Evolutionary conservation across 1,139 yeast genomes (phyloP).

Genomic region (Geotrichum fermentans): DNA sequence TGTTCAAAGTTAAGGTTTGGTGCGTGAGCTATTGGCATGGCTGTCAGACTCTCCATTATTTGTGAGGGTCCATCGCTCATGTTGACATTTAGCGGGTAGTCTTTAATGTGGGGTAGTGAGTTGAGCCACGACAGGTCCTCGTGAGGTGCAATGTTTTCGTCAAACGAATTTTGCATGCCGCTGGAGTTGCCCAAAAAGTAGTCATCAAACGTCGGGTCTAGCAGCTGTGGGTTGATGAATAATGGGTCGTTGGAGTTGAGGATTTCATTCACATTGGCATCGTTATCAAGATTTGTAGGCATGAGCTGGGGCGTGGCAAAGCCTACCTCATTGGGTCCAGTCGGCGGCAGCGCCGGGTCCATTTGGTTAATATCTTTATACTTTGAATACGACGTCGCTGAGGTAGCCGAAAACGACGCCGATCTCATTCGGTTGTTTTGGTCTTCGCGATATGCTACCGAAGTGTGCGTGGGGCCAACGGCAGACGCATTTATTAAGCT

Average conservation of each 20-base stretch:
- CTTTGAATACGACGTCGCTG: conserved; percentile 63
- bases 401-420: conserved; percentile 78
- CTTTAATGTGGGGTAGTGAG: conserved; percentile 1
- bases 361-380: conserved; percentile 40
- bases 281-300: conserved; percentile 34
- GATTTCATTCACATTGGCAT: conserved; percentile 24
- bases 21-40: not conserved
- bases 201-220: conserved; percentile 10
- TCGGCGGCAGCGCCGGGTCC: conserved; percentile 27
- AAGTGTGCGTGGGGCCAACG: not conserved
- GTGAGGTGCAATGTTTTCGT: not conserved
- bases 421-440: conserved; percentile 43
- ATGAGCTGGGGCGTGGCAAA: conserved; percentile 74
- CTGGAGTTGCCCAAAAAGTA: not conserved
- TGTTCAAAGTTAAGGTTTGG: not conserved
- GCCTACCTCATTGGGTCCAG: conserved; percentile 59
- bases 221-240: conserved; percentile 36
- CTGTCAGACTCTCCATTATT: not conserved
- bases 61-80: not conserved
- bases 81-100: not conserved
- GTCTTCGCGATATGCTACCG: not conserved
- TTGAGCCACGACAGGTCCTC: conserved; percentile 7
- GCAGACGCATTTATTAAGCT: not conserved
- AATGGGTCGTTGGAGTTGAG: conserved; percentile 29
- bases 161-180: not conserved